These are phyloP conservation scores for Butyriboletus appendiculatus DNA, from an alignment of 1,284 basidiomycete genomes.

Conservation along the genomic window DNA sequence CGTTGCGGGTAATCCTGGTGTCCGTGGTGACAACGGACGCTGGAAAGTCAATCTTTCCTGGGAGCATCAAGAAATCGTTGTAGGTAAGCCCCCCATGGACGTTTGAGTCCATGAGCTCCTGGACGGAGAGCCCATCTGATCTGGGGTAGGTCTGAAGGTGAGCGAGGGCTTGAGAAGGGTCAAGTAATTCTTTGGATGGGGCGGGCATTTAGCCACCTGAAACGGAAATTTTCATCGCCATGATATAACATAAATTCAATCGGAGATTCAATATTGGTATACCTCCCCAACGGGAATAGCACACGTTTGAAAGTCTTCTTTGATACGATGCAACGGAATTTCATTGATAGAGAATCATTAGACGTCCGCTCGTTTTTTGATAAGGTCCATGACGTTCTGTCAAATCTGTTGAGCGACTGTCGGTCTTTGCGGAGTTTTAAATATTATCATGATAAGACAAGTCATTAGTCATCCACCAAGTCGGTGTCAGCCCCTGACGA, in stretches of 20 bases:
- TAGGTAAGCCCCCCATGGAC: slow-evolving; percentile 95
- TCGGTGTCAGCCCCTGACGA: slow-evolving; percentile 14
- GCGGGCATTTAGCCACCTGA: slow-evolving; percentile 35
- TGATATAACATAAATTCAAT: slow-evolving; percentile 14
- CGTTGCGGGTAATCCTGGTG: slow-evolving; percentile 89
- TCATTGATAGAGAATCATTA: no score
- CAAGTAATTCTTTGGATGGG: slow-evolving; percentile 45
- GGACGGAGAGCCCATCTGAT: slow-evolving; percentile 85
- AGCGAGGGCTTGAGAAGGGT: slow-evolving; percentile 67
- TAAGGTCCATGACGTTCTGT: no score
- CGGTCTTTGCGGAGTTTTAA: no score
- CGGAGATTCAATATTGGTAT: slow-evolving; percentile 13
- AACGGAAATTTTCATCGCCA: not conserved
- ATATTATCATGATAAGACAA: not conserved
- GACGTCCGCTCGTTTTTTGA: no score
- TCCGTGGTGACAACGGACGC: slow-evolving; percentile 84
- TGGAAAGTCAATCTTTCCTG: slow-evolving; percentile 96
- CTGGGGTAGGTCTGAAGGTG: slow-evolving; percentile 74
- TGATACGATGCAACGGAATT: no score
- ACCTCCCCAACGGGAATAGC: no score
- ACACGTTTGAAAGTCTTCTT: no score
- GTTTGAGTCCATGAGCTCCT: slow-evolving; percentile 89
- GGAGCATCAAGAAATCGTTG: slow-evolving; percentile 91
- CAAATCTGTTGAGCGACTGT: no score
- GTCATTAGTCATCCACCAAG: slow-evolving; percentile 12